Conservation (phyloP, 106 monocot species). For the Dendrobium chrysotoxum region DNA sequence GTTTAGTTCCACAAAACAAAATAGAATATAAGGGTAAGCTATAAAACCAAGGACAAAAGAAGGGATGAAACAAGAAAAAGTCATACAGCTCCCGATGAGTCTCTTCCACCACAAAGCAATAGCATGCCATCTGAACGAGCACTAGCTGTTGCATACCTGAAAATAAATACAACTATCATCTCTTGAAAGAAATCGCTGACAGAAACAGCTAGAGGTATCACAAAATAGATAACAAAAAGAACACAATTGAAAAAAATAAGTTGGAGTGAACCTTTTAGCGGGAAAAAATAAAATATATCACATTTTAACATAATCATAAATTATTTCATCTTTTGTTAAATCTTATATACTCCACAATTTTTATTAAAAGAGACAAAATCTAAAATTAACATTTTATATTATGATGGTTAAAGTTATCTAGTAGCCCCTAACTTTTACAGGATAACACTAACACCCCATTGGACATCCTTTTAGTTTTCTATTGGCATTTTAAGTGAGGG, state of each 20-base stretch:
- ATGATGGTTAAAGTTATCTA: neutral
- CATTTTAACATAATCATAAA: too few species aligned
- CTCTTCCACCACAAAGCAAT: conserved; percentile 95
- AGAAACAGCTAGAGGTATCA: neutral
- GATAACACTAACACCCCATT: neutral
- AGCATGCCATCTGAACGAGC: conserved; percentile 97
- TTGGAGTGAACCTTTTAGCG: neutral
- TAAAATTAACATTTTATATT: neutral
- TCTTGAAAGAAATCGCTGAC: neutral
- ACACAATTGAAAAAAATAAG: neutral
- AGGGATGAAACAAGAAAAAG: conserved; percentile 7
- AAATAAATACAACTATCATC: neutral
- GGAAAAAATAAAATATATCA: too few species aligned
- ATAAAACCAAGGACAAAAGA: neutral
- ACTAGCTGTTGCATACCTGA: conserved; percentile 99
- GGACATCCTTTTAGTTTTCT: neutral
- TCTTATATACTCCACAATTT: neutral
- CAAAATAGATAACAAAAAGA: neutral
- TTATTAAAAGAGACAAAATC: neutral
- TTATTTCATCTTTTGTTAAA: neutral
- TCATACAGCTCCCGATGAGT: conserved; percentile 59
- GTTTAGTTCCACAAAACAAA: neutral
- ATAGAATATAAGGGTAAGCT: neutral
- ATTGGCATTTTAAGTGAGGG: neutral
- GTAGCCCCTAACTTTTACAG: neutral